Evolutionary conservation across 768 basidiomycete genomes (phyloP).

Genomic region (Ramaria sp.): DNA sequence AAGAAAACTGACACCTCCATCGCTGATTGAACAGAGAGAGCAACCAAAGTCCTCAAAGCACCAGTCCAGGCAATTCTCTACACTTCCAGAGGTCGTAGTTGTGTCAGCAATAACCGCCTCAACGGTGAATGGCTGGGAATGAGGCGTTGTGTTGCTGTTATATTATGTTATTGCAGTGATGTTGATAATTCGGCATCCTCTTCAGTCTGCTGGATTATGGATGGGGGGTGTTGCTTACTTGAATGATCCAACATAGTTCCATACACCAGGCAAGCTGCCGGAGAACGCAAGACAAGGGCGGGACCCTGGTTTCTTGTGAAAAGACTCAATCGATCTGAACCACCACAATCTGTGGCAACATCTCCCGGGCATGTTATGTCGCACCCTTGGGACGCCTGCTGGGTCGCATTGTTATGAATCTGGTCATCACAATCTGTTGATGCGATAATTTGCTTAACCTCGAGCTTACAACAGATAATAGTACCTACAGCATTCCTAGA

Average conservation of each 20-base stretch:
- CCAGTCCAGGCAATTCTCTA: constrained; percentile 5
- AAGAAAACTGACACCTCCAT: constrained; percentile 2
- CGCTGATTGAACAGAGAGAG: constrained; percentile 3
- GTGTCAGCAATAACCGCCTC: constrained; percentile 5
- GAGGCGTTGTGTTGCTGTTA: constrained; percentile 1
- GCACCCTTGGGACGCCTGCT: constrained; percentile 41
- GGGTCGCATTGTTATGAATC: constrained; percentile 35
- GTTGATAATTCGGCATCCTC: too few relatives aligned
- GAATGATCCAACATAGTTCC: constrained; percentile 5
- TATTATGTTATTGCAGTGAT: neutral
- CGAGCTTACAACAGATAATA: constrained; percentile 8
- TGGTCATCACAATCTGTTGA: constrained; percentile 38
- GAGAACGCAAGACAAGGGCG: neutral
- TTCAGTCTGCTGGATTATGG: too few relatives aligned
- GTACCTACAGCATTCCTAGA: constrained; percentile 5
- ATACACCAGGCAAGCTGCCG: neutral
- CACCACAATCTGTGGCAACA: constrained; percentile 57
- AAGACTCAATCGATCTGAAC: constrained; percentile 51
- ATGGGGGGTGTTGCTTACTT: neutral
- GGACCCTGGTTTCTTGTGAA: constrained; percentile 27
- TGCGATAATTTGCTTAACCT: too few relatives aligned
- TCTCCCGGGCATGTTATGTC: constrained; percentile 58
- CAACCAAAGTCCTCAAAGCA: neutral
- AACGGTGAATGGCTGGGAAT: constrained; percentile 5
- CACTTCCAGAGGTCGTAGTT: constrained; percentile 3